A percentile compares a stretch with the other conserved stretches of the same genome.
These are phyloP conservation scores for Tulasnella sp. DNA, from an alignment of 768 basidiomycete species.

Conservation along the genomic window DNA sequence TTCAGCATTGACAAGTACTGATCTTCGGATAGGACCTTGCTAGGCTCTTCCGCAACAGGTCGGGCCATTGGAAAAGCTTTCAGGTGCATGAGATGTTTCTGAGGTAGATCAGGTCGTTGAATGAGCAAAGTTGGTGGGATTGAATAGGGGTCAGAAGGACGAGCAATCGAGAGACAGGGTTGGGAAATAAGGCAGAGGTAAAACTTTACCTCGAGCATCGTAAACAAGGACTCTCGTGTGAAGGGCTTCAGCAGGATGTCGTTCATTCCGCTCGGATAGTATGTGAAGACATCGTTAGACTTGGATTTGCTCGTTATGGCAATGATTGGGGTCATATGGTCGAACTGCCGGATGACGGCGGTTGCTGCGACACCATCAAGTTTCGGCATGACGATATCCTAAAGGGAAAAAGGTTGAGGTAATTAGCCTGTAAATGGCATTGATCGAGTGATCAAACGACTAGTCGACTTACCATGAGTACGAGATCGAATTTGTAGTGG, in stretches of 20 bases:
- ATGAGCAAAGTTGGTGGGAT: not conserved
- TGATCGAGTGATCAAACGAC: not conserved
- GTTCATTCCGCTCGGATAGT: slow-evolving; percentile 90
- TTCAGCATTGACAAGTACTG: slow-evolving; percentile 78
- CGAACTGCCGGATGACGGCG: slow-evolving; percentile 89
- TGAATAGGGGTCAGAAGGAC: slow-evolving; percentile 11
- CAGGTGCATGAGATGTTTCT: slow-evolving; percentile 86
- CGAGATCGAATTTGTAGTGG: slow-evolving; percentile 89
- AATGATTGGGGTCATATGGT: slow-evolving; percentile 93
- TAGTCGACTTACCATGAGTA: slow-evolving; percentile 71
- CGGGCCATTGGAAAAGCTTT: slow-evolving; percentile 74
- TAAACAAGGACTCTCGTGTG: slow-evolving; percentile 84
- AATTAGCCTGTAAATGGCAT: not conserved
- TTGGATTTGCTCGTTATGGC: slow-evolving; percentile 96
- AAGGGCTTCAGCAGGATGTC: slow-evolving; percentile 96
- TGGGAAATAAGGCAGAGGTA: not conserved
- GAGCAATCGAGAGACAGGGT: slow-evolving; percentile 22
- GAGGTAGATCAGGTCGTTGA: not conserved
- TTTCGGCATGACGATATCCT: slow-evolving; percentile 94
- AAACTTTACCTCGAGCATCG: slow-evolving; percentile 78
- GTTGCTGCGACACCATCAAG: slow-evolving; percentile 87
- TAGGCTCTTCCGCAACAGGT: slow-evolving; percentile 32
- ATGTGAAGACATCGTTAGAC: slow-evolving; percentile 88
- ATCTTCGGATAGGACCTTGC: slow-evolving; percentile 67
- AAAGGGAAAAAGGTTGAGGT: not conserved